Evolutionary conservation across 2,329 filamentous ascomycete species (phyloP), one percentile per base, ranked within the genome.

Genomic region (Emergomyces orientalis): DNA sequence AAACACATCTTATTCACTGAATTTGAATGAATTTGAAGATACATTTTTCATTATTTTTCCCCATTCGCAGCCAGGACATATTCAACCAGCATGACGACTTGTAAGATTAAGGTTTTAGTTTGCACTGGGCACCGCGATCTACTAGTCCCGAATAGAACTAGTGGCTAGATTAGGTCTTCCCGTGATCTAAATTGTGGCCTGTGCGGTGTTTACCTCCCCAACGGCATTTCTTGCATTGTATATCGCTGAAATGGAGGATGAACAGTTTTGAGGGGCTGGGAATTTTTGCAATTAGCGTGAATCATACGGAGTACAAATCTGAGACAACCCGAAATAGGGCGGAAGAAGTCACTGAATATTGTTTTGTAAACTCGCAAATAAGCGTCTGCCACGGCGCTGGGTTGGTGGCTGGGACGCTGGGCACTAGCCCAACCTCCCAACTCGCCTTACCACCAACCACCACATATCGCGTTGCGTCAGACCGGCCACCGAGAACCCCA

Each of bases 311-410:
- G n/a, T n/a, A n/a, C 9, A 1, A 14, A 34, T n/a, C 34, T 32
- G 41, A 47, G 19, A 59, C 27, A 47, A 13, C 14, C 41, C 17
- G 37, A 59, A 45, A 49, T 47, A 34, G 25, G 41, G 39, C 17
- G 3, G 19, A 47, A 47, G 27, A 22, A 11, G 39, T 22, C 19
- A 30, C 39, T 47, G 49, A 47, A 47, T 47, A 37, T 1, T 6
- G 34, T 32, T 7, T 7, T 60, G 32, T 51, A 8, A 32, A 51
- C 45, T 45, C 59, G 37, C 57, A 63, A 55, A 64, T 55, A 32
- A 61, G 63, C 61, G 61, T 25, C 54, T 65, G 60, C 60, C 60
- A 61, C 60, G 60, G 37, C 2, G 30, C 11, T 30, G 60, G 41
- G 27, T 32, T 25, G 37, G 60, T 61, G 60, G 60, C 60, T 61